Evolutionary conservation across 768 basidiomycete genomes (phyloP).

Genomic region (Boletus barrowsii): DNA sequence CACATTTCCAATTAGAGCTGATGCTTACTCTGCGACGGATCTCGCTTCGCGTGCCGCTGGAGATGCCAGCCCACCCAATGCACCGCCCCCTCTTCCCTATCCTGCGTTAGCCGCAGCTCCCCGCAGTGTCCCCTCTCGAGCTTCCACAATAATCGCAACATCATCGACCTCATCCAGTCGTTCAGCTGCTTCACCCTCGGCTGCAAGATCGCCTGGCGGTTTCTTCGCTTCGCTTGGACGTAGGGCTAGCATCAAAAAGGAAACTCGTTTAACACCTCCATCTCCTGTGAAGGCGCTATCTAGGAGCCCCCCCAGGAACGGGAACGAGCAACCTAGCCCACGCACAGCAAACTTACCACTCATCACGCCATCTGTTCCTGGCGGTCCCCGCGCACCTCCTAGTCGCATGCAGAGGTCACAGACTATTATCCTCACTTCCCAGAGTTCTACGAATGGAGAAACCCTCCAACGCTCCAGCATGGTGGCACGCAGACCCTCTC

Average conservation of each 20-base stretch:
- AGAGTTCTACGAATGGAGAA: slow-evolving; percentile 16
- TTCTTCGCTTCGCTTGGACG: slow-evolving; percentile 78
- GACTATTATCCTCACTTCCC: slow-evolving; percentile 51
- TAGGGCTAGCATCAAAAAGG: slow-evolving; percentile 55
- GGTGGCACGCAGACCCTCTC: slow-evolving; percentile 27
- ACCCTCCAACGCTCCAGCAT: slow-evolving; percentile 32
- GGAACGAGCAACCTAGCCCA: slow-evolving; percentile 24
- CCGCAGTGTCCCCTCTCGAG: slow-evolving; percentile 26
- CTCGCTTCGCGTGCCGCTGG: slow-evolving; percentile 46
- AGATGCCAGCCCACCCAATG: slow-evolving; percentile 52
- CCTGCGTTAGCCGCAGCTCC: slow-evolving; percentile 55
- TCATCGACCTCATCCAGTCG: slow-evolving; percentile 50
- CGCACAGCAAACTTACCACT: slow-evolving; percentile 31
- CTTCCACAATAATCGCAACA: slow-evolving; percentile 32
- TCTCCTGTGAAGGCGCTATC: slow-evolving; percentile 36
- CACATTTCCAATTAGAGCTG: slow-evolving; percentile 77
- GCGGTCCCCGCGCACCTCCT: slow-evolving; percentile 71
- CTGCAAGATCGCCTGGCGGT: slow-evolving; percentile 45
- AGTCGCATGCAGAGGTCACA: slow-evolving; percentile 63
- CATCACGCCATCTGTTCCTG: slow-evolving; percentile 55
- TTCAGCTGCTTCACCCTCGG: slow-evolving; percentile 41
- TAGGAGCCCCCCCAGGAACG: slow-evolving; percentile 34
- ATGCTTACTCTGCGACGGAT: slow-evolving; percentile 77
- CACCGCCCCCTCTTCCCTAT: slow-evolving; percentile 67
- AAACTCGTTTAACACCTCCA: slow-evolving; percentile 29